Evolutionary conservation across 345 rosid species (phyloP), one percentile per base, ranked within the genome.

Genomic region (Luvunga scandens): DNA sequence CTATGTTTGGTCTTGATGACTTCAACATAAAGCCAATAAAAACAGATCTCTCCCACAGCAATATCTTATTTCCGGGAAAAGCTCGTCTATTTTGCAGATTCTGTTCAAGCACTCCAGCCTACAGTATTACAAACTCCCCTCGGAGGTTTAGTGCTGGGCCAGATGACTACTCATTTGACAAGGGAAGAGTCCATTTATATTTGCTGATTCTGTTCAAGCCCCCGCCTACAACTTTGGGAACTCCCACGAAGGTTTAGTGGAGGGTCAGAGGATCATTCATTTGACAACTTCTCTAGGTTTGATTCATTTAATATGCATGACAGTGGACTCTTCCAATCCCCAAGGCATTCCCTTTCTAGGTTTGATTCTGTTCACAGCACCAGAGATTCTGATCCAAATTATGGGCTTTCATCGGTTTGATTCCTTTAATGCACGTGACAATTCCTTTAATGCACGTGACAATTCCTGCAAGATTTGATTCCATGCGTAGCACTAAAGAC

Each of bases 241-340:
- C 83, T 82, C 91, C 85, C 90, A 30, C 79, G 71, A 65, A 82
- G 79, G 53, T 84, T 84, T 16, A 77, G 84, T 73, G 89, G 78
- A 66, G 91, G 84, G 22, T 63, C 82, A 30, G 87, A 88, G 60
- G 91, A 89, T 65, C 86, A 76, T 79, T 88, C 94, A 55, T 84
- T 89, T 71, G 93, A 91, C 89, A 88, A 85, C 86, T 92, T 94
- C 87, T 91, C 95, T 28, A 87, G 96, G 81, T 95, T 89, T 4
- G 99, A 93, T 82, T 92, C 97, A 10, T 91, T 90, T 84, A 84
- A 85, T 82, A 79, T 79, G 78, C 79, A 73, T 39, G 88, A 82
- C n/a, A 25, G 77, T 67, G 85, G 83, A 69, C 71, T 81, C 78
- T 73, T 59, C 80, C 87, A 69, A 79, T 82, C 71, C 75, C 85